Base-by-base conservation (phyloP, 2,329 filamentous ascomycete genomes). In the Pseudomassariella vexata region DNA sequence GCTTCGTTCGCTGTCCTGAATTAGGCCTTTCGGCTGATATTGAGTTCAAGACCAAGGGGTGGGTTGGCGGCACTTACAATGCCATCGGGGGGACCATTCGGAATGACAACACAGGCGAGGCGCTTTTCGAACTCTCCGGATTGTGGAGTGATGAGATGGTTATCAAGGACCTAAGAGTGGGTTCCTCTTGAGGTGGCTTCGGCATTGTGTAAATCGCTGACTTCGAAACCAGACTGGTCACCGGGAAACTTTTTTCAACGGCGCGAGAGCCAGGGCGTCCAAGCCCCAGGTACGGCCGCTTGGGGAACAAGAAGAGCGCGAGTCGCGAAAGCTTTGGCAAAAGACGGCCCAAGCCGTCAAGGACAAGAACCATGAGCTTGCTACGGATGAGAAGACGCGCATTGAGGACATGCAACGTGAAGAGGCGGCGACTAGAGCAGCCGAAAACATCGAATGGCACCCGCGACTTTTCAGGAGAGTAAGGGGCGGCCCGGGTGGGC, bases 21-120 rank as follows among this genome's bases (percentile, higher is more conserved):
- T 75, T 87, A 12, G 82, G 88, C 36, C 70, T 98, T 12, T 75
- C 79, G 17, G 90, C 88, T 38, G 90, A 98, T 55, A 79, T 98
- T 39, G 92, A 98, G 45, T 98, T 98, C 73, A 96, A 96, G 66
- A 94, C 87, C 32, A 96, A 96, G 62, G 92, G 92, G 5, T 98
- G 94, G 75, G 90, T 98, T 43, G 82, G 87, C 32, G 92, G 92
- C 6, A 92, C 85, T 2, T 98, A 98, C 62, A 95, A 98, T 53
- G 87, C 88, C 22, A 95, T 98, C 49, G 88, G 87, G 7, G 92
- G 92, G 7, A 79, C 71, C 24, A 94, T 98, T 62, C 94, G 83
- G 60, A 86, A 89, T 46, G 86, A 89, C 43, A 79, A 81, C 52
- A 89, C 85, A 1, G 88, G 86, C 20, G 89, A 95, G 57, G 63